These are phyloP conservation scores for Biscutella auriculata DNA, from an alignment of 441 rosid species.

Conservation along the genomic window DNA sequence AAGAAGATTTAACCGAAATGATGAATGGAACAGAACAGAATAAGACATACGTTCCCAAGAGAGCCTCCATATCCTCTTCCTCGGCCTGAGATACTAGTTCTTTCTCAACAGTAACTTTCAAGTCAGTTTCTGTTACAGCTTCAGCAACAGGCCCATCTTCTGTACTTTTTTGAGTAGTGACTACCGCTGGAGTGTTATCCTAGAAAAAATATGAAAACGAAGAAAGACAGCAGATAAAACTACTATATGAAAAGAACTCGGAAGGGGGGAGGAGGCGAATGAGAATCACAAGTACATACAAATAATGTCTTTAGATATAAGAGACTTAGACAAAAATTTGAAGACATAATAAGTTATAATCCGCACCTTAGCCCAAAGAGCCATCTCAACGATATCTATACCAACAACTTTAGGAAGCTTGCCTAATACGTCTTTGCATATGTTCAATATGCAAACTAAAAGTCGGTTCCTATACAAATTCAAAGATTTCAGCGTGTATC, in stretches of 20 bases:
- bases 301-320: background rate
- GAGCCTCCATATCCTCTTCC: constrained; percentile 99
- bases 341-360: constrained; percentile 10
- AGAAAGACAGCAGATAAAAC: background rate
- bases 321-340: background rate
- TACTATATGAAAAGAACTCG: background rate
- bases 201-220: constrained; percentile 22
- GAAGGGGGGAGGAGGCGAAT: background rate
- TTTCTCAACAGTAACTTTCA: constrained; percentile 85
- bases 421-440: constrained; percentile 76
- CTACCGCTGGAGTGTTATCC: constrained; percentile 71
- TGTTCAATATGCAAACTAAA: constrained; percentile 70
- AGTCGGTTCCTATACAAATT: constrained; percentile 58
- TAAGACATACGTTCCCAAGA: constrained; percentile 72
- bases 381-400: constrained; percentile 97
- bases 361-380: constrained; percentile 97
- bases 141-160: constrained; percentile 54
- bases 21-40: constrained; percentile 1
- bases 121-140: constrained; percentile 49
- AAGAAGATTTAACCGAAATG: background rate
- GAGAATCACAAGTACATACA: constrained; percentile 6
- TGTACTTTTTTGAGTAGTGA: constrained; percentile 40
- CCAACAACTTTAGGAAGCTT: constrained; percentile 96
- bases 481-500: background rate
- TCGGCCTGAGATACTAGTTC: constrained; percentile 91